Evolutionary conservation across 371 early-diverging fungal genomes (phyloP).

Genomic region (Mucor circinelloides): DNA sequence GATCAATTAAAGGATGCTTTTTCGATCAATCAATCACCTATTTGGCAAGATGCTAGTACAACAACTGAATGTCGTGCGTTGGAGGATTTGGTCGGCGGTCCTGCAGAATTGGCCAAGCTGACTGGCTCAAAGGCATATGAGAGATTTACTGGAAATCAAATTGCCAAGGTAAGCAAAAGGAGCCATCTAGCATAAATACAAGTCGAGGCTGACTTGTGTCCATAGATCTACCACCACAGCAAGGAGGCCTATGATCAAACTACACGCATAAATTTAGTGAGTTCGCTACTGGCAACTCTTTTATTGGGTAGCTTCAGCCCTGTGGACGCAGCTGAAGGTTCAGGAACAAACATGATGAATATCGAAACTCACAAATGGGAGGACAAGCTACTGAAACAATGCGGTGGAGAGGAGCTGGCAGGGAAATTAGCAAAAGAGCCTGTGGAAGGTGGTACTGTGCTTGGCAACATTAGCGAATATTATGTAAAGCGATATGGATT

Average conservation of each 20-base stretch:
- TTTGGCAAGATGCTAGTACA: conserved; percentile 88
- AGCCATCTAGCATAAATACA: too few relatives aligned
- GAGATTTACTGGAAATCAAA: conserved; percentile 81
- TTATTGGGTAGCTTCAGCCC: conserved; percentile 63
- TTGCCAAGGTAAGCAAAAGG: conserved; percentile 56
- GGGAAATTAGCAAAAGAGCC: conserved; percentile 47
- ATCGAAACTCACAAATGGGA: conserved; percentile 65
- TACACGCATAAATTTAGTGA: conserved; percentile 69
- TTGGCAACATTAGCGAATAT: conserved; percentile 52
- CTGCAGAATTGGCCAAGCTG: conserved; percentile 61
- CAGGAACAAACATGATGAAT: conserved; percentile 83
- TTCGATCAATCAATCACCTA: conserved; percentile 68
- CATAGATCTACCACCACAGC: conserved; percentile 37
- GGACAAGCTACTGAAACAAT: conserved; percentile 33
- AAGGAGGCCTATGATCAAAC: conserved; percentile 45
- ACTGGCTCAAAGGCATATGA: conserved; percentile 82
- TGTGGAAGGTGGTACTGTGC: conserved; percentile 36
- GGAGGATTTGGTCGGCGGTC: conserved; percentile 63
- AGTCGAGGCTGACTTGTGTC: background rate
- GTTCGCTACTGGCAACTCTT: conserved; percentile 73
- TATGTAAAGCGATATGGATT: conserved; percentile 62
- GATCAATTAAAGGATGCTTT: conserved; percentile 66
- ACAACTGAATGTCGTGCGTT: conserved; percentile 62
- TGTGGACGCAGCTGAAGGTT: conserved; percentile 78
- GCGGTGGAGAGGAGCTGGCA: conserved; percentile 47